Conservation (phyloP, 148 eudicot species). For the Fagopyrum esculentum region DNA sequence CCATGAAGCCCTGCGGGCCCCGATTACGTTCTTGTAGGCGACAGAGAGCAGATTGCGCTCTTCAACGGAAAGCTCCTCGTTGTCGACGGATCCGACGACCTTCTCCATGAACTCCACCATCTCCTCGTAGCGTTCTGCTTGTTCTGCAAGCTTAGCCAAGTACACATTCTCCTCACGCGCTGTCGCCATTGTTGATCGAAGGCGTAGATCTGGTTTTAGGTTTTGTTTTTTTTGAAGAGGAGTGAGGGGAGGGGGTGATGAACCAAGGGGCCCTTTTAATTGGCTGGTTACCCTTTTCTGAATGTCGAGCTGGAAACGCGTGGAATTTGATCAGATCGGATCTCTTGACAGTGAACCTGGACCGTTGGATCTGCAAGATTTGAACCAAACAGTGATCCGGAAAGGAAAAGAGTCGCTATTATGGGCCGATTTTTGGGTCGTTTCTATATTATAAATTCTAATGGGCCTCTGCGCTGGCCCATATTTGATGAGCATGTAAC, state of each 20-base stretch:
- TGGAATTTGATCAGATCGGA: too few species aligned
- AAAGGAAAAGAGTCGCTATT: too few species aligned
- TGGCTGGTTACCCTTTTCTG: constrained; percentile 2
- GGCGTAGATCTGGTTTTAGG: background rate
- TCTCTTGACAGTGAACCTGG: too few species aligned
- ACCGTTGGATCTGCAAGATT: too few species aligned
- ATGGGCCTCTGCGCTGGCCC: too few species aligned
- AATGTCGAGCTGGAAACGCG: constrained; percentile 11
- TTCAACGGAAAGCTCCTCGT: constrained; percentile 54
- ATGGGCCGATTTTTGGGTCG: too few species aligned
- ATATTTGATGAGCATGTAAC: too few species aligned
- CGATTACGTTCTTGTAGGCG: constrained; percentile 93
- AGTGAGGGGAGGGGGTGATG: background rate
- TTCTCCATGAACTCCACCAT: constrained; percentile 72
- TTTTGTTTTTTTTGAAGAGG: background rate
- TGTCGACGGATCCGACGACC: constrained; percentile 25
- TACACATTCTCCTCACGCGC: constrained; percentile 51
- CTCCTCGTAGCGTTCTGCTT: constrained; percentile 75
- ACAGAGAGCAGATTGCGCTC: constrained; percentile 90
- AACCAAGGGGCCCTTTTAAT: background rate
- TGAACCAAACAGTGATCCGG: too few species aligned
- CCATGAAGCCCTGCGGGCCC: constrained; percentile 74
- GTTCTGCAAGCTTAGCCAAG: constrained; percentile 69
- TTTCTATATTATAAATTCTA: too few species aligned
- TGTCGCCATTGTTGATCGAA: constrained; percentile 24